These are phyloP conservation scores for Elaphomyces granulatus DNA, from an alignment of 495 filamentous ascomycete species.

Conservation along the genomic window DNA sequence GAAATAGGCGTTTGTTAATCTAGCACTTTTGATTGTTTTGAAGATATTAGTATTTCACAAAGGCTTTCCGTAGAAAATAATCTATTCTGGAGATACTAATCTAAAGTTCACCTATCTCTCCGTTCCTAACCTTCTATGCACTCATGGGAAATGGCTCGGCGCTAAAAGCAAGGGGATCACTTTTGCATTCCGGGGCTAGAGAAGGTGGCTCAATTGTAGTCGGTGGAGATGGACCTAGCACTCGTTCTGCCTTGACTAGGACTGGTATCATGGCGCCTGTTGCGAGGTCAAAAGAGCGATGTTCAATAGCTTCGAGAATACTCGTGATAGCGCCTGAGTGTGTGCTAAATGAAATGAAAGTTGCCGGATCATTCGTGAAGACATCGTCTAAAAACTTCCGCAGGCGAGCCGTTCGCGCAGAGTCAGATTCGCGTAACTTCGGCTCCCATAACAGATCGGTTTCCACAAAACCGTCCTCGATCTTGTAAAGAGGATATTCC, in stretches of 20 bases:
- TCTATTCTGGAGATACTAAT: too few species aligned
- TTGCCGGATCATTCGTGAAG: slow-evolving; percentile 39
- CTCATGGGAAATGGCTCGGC: too few species aligned
- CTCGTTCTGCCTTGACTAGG: slow-evolving; percentile 41
- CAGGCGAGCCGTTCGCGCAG: slow-evolving; percentile 41
- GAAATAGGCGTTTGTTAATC: too few species aligned
- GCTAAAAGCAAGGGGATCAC: slow-evolving; percentile 3
- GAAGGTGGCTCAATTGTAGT: slow-evolving; percentile 25
- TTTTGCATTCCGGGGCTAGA: slow-evolving; percentile 10
- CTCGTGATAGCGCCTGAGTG: slow-evolving; percentile 56
- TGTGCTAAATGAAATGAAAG: slow-evolving; percentile 53
- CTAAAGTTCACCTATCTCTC: too few species aligned
- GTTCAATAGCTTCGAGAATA: slow-evolving; percentile 44
- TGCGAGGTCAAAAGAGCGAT: slow-evolving; percentile 47
- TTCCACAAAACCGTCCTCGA: slow-evolving; percentile 52
- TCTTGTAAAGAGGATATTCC: slow-evolving; percentile 43
- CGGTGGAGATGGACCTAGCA: slow-evolving; percentile 15
- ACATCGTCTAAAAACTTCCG: slow-evolving; percentile 46
- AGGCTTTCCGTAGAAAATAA: too few species aligned
- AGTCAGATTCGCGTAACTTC: slow-evolving; percentile 38
- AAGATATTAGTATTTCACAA: too few species aligned
- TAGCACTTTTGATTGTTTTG: too few species aligned
- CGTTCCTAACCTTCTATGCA: too few species aligned
- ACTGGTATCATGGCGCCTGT: slow-evolving; percentile 64
- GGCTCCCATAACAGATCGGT: slow-evolving; percentile 45